These are phyloP conservation scores for Collybia mongolica DNA, from an alignment of 768 basidiomycete genomes.

Conservation along the genomic window DNA sequence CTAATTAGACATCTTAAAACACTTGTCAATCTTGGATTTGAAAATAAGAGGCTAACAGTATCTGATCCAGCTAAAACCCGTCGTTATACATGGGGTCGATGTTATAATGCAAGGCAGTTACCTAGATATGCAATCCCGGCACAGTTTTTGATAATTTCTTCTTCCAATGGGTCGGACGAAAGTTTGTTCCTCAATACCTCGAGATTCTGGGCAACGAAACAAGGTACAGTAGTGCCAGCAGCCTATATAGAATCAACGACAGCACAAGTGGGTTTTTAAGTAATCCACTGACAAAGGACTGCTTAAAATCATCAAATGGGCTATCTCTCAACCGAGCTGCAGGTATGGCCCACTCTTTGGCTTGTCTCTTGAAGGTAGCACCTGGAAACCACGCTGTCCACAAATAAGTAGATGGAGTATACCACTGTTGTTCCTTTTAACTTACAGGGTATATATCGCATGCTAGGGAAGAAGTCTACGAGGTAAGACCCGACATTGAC, in stretches of 20 bases:
- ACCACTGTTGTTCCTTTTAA: too few relatives aligned
- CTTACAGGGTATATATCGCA: slow-evolving; percentile 12
- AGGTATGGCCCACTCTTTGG: not conserved
- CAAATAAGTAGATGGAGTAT: not conserved
- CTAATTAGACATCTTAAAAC: not conserved
- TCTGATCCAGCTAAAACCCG: slow-evolving; percentile 24
- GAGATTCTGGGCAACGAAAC: slow-evolving; percentile 17
- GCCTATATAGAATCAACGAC: slow-evolving; percentile 5
- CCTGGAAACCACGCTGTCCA: slow-evolving; percentile 29
- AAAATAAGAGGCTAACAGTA: slow-evolving; percentile 21
- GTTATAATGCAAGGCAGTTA: not conserved
- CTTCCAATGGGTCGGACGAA: slow-evolving; percentile 8
- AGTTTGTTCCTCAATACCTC: slow-evolving; percentile 13
- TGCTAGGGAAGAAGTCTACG: slow-evolving; percentile 23
- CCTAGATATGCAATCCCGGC: slow-evolving; percentile 26
- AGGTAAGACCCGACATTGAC: slow-evolving; percentile 25
- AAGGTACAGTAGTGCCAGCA: slow-evolving; percentile 17
- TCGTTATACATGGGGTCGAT: not conserved
- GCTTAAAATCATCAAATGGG: slow-evolving; percentile 18
- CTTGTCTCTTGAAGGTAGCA: slow-evolving; percentile 11
- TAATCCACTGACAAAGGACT: slow-evolving; percentile 12
- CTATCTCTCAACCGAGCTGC: slow-evolving; percentile 3
- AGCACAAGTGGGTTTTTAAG: not conserved
- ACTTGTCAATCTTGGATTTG: slow-evolving; percentile 8
- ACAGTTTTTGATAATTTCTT: slow-evolving; percentile 17